phyloP scores from a whole-genome alignment of 768 basidiomycete species.

The Rhodotorula toruloides region DNA sequence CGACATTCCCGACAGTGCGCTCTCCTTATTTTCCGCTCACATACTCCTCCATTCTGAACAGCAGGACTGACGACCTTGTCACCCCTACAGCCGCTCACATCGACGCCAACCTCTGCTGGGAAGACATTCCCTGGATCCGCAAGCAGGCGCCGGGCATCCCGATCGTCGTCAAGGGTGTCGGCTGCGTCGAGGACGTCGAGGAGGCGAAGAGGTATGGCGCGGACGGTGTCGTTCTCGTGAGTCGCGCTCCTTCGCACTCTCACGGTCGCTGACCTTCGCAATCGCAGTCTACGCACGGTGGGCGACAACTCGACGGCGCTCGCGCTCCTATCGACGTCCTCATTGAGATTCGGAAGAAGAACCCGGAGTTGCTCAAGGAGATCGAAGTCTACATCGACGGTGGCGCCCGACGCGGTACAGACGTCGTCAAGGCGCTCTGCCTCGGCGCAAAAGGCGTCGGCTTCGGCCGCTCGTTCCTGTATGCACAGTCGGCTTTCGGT shows the following conservation, averaged over 20 bases:
- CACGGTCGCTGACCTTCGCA: background rate
- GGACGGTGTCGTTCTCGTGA: slow-evolving; percentile 20
- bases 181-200: slow-evolving; percentile 22
- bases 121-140: slow-evolving; percentile 27
- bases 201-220: slow-evolving; percentile 23
- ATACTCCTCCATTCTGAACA: background rate
- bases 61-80: background rate
- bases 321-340: slow-evolving; percentile 65
- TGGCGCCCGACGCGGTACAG: slow-evolving; percentile 53
- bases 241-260: background rate
- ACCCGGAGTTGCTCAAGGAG: slow-evolving; percentile 47
- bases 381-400: slow-evolving; percentile 53
- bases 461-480: slow-evolving; percentile 76
- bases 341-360: slow-evolving; percentile 47
- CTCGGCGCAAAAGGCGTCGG: slow-evolving; percentile 77
- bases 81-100: slow-evolving; percentile 1
- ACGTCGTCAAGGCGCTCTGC: slow-evolving; percentile 51
- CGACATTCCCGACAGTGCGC: slow-evolving; percentile 12
- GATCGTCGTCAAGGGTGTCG: slow-evolving; percentile 31
- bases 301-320: slow-evolving; percentile 73
- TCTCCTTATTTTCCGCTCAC: background rate
- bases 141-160: slow-evolving; percentile 4
- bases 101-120: slow-evolving; percentile 14
- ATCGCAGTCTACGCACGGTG: slow-evolving; percentile 43
- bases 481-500: slow-evolving; percentile 54